Evolutionary conservation across 2,329 filamentous ascomycete species (phyloP), one percentile per base, ranked within the genome.

Genomic region (Calcarisporium arbuscula): DNA sequence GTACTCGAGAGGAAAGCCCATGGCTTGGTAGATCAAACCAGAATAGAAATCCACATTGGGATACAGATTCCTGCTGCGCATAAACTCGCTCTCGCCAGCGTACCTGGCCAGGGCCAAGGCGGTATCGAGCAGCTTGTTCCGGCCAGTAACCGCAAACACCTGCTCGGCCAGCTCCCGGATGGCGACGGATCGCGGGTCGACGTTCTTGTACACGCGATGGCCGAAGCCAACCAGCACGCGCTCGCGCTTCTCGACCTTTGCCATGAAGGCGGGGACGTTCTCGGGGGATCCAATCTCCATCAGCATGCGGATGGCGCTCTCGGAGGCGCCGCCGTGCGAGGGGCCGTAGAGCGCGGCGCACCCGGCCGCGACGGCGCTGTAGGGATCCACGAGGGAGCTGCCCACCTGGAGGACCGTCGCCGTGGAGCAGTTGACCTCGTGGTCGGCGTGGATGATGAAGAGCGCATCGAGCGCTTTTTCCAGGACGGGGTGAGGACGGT

Each of bases 251-350:
- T 74, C 70, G 0, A 74, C 71, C 26, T 64, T 58, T 3, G 60
- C 50, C 52, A 75, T 70, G 35, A 71, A 65, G 0, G 53, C 56
- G 0, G 69, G 68, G 5, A 74, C 69, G 23, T 70, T 70, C 28
- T 70, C 65, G 3, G 64, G 62, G 2, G 54, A 61, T 12, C 69
- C 70, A 35, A 75, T 69, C 43, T 67, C 60, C 44, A 67, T 67
- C 5, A 75, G 56, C 60, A 68, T 69, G 30, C 68, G 64, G 47
- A 75, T 74, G 0, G 72, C 73, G 16, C 67, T 65, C 43, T 77
- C 74, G 0, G 70, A 72, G 4, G 74, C 74, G n/a, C 73, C 74
- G 36, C 72, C 74, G 50, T 78, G 74, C 1, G 74, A 68, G 0
- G 72, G 72, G 0, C 74, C 74, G 43, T 74, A 73, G 3, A 70